phyloP scores from a whole-genome alignment of 2,329 filamentous ascomycete genomes.

The Sporothrix mexicana region DNA sequence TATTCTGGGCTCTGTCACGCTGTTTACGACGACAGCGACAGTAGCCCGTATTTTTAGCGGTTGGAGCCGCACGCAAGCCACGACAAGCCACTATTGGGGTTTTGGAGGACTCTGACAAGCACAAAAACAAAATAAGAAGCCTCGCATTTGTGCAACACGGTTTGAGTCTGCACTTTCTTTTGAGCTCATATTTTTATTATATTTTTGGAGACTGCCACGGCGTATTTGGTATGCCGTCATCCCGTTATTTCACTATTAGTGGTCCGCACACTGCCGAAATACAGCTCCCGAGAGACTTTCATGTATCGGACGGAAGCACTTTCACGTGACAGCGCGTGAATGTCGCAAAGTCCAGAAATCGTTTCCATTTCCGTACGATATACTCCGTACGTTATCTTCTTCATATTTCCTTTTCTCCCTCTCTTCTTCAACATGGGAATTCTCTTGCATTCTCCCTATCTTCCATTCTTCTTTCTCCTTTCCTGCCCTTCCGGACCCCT shows the following conservation, averaged over 20 bases:
- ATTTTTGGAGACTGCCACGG: not conserved
- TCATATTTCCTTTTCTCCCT: not conserved
- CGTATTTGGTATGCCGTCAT: not conserved
- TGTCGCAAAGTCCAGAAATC: too few species aligned
- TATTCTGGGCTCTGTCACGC: too few species aligned
- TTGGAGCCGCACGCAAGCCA: constrained; percentile 1
- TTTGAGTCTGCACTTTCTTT: not conserved
- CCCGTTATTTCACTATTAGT: not conserved
- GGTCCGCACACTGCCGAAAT: not conserved
- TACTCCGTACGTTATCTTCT: not conserved
- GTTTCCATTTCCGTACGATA: too few species aligned
- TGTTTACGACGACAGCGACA: not conserved
- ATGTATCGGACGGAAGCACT: not conserved
- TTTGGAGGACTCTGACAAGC: not conserved
- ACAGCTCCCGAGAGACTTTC: too few species aligned
- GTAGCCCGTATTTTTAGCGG: not conserved
- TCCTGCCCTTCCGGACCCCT: constrained; percentile 26
- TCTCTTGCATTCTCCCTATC: not conserved
- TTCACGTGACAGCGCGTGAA: too few species aligned
- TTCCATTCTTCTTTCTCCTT: not conserved
- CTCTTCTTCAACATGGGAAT: not conserved
- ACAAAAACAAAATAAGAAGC: not conserved
- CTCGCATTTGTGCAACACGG: not conserved
- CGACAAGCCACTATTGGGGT: constrained; percentile 21
- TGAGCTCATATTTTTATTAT: not conserved